Base-by-base conservation (phyloP, 441 rosid species). In the Brassica balearica region DNA sequence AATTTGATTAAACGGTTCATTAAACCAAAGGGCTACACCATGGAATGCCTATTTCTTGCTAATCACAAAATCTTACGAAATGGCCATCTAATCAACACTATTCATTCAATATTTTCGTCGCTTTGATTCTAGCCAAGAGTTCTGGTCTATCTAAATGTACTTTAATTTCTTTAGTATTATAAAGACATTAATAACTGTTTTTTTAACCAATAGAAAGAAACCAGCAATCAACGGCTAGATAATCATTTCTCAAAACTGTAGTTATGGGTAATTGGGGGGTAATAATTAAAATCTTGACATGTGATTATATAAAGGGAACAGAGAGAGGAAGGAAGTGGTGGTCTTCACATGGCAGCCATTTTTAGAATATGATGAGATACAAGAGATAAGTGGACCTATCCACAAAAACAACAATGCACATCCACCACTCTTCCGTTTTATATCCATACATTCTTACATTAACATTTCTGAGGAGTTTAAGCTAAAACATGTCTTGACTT, bases 311-410 rank as follows among this genome's bases (percentile, higher is more conserved):
- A 59, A 75, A 75, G 58, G 68, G 53, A 43, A 25, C 10, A 68
- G 14, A 76, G 55, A 68, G 53, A 59, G 46, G 38, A 48, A 69
- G 32, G 66, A 61, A 29, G 19, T 76, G 46, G 69, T 46, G 74
- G 63, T 69, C 74, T 76, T 76, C 79, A 76, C 79, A 76, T 76
- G 79, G 74, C 79, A 76, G 38, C 69, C 63, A 76, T 48, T 68
- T 68, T 69, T 53, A 69, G 64, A 69, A 76, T 60, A 75, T 75
- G 73, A 75, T 76, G 69, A 69, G 78, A 74, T 74, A 5, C 46
- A 66, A 66, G 12, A 74, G 65, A 75, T 3, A 27, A 67, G 78
- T 67, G 60, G 73, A 75, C 68, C 67, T 75, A 59, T 75, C 78
- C 73, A 67, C 73, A 17, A 32, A 74, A 75, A 41, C 38, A 75